A percentile compares a stretch with the other conserved stretches of the same genome.
Conservation (phyloP, 1,284 basidiomycete species). For the Fomitopsis betulina region DNA sequence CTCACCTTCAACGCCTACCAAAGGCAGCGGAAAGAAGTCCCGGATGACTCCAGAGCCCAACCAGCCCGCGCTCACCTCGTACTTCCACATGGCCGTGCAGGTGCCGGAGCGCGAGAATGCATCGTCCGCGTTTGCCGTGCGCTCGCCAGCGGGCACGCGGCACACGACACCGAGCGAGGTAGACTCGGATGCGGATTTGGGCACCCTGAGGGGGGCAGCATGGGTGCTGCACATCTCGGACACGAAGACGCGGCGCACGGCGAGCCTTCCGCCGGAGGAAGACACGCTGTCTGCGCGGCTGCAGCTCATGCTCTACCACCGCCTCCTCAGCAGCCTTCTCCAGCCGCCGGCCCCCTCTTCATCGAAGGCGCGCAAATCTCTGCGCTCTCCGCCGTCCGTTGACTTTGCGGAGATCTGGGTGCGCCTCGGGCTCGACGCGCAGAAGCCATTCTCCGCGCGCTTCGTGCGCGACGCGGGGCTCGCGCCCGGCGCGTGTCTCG, state of each 20-base stretch:
- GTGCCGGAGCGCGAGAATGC: not conserved
- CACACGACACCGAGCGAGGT: not conserved
- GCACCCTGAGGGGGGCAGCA: not conserved
- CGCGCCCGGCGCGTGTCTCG: constrained; percentile 24
- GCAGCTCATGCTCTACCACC: constrained; percentile 84
- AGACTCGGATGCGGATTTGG: not conserved
- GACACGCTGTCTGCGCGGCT: constrained; percentile 66
- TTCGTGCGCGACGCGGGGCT: constrained; percentile 53
- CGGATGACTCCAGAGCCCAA: constrained; percentile 10
- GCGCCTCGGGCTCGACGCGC: constrained; percentile 43
- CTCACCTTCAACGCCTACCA: constrained; percentile 16
- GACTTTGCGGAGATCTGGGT: constrained; percentile 57
- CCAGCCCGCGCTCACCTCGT: constrained; percentile 21
- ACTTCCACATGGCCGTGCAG: constrained; percentile 17
- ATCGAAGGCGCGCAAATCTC: not conserved
- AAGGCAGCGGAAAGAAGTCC: constrained; percentile 23
- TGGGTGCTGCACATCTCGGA: constrained; percentile 58
- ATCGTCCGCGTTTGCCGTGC: not conserved
- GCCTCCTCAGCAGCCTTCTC: constrained; percentile 57
- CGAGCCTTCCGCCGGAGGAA: constrained; percentile 52
- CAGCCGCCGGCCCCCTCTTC: constrained; percentile 17
- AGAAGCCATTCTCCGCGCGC: constrained; percentile 42
- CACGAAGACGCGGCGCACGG: constrained; percentile 66
- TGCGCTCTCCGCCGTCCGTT: constrained; percentile 25
- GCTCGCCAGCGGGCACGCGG: not conserved